phyloP scores from a whole-genome alignment of 257 asterid species.

The Solanum chiquidenum region DNA sequence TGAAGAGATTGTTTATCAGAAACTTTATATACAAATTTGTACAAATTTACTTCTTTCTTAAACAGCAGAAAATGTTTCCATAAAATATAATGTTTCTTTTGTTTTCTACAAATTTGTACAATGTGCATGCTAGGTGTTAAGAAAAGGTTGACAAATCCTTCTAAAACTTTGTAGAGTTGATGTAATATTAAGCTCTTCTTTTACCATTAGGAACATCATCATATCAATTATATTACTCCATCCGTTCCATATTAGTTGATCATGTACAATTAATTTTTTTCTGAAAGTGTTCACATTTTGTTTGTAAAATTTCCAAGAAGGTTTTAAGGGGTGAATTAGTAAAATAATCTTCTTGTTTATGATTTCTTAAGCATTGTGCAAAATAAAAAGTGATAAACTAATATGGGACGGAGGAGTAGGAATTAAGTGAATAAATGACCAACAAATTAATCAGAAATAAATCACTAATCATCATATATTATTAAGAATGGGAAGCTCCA shows the following conservation, averaged over 20 bases:
- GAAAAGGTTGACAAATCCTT: background rate
- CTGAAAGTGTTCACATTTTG: background rate
- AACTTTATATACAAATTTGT: background rate
- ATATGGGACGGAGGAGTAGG: background rate
- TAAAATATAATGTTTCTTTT: background rate
- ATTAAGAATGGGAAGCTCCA: too few relatives aligned
- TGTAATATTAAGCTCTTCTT: background rate
- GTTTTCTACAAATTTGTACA: background rate
- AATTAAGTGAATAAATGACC: background rate
- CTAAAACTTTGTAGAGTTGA: background rate
- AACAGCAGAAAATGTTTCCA: background rate
- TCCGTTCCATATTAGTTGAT: background rate
- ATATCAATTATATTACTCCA: background rate
- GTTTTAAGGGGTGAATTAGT: too few relatives aligned
- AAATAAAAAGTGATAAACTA: too few relatives aligned
- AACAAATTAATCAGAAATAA: background rate
- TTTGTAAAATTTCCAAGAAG: too few relatives aligned
- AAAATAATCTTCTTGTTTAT: background rate
- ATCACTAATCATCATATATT: too few relatives aligned
- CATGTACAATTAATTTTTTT: background rate
- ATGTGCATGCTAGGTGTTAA: background rate
- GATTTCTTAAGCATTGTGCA: background rate
- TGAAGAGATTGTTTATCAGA: background rate
- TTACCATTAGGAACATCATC: background rate
- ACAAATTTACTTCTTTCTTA: background rate